Conservation (phyloP, 129 eudicot genomes). For the Artemisia tridentata region DNA sequence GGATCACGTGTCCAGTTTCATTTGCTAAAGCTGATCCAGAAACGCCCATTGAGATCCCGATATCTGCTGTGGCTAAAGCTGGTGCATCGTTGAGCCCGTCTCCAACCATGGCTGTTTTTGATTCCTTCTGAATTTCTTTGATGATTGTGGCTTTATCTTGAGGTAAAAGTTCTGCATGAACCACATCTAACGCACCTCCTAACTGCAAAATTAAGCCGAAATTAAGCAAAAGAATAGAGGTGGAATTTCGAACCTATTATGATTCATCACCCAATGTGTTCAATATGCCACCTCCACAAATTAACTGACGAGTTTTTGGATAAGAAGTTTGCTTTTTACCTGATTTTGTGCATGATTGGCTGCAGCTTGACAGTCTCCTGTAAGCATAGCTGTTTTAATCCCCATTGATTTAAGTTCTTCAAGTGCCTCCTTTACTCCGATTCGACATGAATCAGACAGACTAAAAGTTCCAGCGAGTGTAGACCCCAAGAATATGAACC, state of each 20-base stretch:
- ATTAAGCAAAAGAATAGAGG: neutral
- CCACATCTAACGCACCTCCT: slow-evolving; percentile 52
- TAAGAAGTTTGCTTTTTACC: slow-evolving; percentile 36
- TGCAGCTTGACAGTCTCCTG: slow-evolving; percentile 79
- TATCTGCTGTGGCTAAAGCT: slow-evolving; percentile 84
- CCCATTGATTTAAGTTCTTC: slow-evolving; percentile 72
- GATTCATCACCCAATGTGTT: too few relatives aligned
- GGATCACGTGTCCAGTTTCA: slow-evolving; percentile 71
- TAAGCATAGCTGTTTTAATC: slow-evolving; percentile 76
- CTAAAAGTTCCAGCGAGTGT: slow-evolving; percentile 58
- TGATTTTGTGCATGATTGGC: slow-evolving; percentile 80
- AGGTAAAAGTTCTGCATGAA: slow-evolving; percentile 82
- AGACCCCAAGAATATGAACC: slow-evolving; percentile 61
- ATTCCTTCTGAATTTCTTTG: slow-evolving; percentile 48
- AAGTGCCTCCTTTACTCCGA: slow-evolving; percentile 77
- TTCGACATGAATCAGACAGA: slow-evolving; percentile 78
- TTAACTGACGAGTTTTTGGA: neutral
- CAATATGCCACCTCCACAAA: too few relatives aligned
- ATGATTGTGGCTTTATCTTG: slow-evolving; percentile 74
- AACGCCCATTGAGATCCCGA: slow-evolving; percentile 96
- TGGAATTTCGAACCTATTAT: too few relatives aligned
- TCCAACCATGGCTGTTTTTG: slow-evolving; percentile 82
- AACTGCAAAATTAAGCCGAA: slow-evolving; percentile 44
- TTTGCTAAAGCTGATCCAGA: slow-evolving; percentile 92
- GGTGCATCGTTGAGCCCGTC: slow-evolving; percentile 93